Conservation (phyloP, 2,329 filamentous ascomycete species). For the Tolypocladium guangdongense region DNA sequence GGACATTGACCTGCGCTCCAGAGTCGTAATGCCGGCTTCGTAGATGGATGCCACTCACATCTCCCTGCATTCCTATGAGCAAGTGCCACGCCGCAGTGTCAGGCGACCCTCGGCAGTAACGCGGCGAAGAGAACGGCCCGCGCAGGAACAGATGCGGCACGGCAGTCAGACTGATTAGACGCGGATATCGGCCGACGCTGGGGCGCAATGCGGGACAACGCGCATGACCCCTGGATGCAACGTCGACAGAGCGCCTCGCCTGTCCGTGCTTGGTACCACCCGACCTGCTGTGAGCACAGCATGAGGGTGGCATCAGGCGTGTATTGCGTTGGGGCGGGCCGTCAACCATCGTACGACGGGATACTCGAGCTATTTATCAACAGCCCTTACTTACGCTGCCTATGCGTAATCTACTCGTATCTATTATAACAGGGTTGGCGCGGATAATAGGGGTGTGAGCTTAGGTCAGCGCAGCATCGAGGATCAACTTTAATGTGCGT, state of each 20-base stretch:
- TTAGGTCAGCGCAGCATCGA: no score
- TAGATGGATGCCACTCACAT: constrained; percentile 45
- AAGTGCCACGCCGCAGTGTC: constrained; percentile 2
- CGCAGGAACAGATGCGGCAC: constrained; percentile 42
- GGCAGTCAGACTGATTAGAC: constrained; percentile 17
- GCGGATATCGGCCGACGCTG: neutral
- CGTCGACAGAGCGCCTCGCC: neutral
- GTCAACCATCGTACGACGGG: no score
- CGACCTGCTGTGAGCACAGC: no score
- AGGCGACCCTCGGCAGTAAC: neutral
- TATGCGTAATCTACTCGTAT: no score
- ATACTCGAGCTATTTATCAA: no score
- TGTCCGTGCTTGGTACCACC: neutral
- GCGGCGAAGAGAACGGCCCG: constrained; percentile 22
- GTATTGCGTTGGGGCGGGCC: no score
- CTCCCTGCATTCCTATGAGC: constrained; percentile 40
- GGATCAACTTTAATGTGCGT: no score
- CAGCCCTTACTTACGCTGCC: no score
- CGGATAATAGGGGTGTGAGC: no score
- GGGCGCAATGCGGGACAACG: neutral
- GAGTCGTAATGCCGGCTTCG: constrained; percentile 40
- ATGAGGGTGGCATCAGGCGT: no score
- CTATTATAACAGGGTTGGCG: no score
- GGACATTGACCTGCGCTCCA: constrained; percentile 43
- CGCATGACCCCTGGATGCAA: neutral